These are phyloP conservation scores for Fragaria iinumae DNA, from an alignment of 306 rosid species.

Conservation along the genomic window DNA sequence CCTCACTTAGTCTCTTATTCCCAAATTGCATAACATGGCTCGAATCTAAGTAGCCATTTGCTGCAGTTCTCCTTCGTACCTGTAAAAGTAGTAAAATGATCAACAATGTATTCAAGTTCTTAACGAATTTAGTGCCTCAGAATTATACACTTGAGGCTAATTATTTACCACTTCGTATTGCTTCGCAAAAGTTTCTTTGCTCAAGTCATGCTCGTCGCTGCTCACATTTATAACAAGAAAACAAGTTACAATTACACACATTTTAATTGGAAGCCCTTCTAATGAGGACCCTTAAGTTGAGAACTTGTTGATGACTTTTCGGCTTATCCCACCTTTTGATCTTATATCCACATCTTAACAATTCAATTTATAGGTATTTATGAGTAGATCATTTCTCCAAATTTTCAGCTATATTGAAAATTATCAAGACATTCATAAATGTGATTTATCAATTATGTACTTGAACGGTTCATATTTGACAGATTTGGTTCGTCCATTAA, in stretches of 20 bases:
- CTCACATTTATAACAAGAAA: background rate
- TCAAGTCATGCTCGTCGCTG: conserved; percentile 50
- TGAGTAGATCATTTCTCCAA: too few relatives aligned
- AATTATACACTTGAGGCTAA: background rate
- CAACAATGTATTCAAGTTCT: background rate
- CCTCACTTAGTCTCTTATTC: conserved; percentile 13
- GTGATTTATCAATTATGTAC: too few relatives aligned
- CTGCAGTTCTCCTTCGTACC: conserved; percentile 50
- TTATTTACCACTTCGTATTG: conserved; percentile 44
- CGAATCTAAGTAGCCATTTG: background rate
- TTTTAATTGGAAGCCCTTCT: too few relatives aligned
- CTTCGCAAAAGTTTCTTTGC: conserved; percentile 37
- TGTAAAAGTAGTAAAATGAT: background rate
- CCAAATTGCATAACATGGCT: conserved; percentile 61
- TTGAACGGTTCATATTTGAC: too few relatives aligned
- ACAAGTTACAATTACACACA: background rate
- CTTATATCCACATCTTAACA: too few relatives aligned
- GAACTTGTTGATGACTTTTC: too few relatives aligned
- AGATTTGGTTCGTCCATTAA: too few relatives aligned
- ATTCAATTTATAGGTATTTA: too few relatives aligned
- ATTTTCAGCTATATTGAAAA: too few relatives aligned
- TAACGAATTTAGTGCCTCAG: background rate
- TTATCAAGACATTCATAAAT: too few relatives aligned
- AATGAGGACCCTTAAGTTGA: too few relatives aligned
- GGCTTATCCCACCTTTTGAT: too few relatives aligned